Evolutionary conservation across 140 eudicot species (phyloP).

Genomic region (Erigeron philadelphicus): DNA sequence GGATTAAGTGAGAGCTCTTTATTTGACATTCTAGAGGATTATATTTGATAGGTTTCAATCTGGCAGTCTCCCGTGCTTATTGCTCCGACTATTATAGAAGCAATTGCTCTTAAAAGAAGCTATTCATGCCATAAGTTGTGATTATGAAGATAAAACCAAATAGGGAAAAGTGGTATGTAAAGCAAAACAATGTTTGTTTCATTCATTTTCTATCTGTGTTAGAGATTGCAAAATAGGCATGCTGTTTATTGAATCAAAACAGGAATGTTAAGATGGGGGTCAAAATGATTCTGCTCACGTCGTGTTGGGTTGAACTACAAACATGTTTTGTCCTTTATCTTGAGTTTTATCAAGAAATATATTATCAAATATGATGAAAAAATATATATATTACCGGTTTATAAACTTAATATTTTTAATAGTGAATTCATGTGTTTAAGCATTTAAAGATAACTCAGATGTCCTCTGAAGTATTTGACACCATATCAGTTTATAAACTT

Average conservation of each 20-base stretch:
- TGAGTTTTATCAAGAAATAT: neutral
- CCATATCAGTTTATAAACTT: neutral
- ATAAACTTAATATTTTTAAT: neutral
- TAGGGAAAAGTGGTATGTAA: constrained; percentile 74
- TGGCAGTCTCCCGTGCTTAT: constrained; percentile 71
- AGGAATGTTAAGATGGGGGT: neutral
- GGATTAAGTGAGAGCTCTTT: too few species aligned
- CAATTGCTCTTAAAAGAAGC: constrained; percentile 51
- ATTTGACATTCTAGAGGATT: too few species aligned
- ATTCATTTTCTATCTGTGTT: neutral
- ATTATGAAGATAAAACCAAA: constrained; percentile 70
- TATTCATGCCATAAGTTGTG: constrained; percentile 71
- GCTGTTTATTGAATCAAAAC: neutral
- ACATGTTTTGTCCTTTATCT: neutral
- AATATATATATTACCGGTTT: neutral
- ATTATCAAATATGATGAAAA: neutral
- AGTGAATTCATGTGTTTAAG: neutral
- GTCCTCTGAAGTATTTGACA: neutral
- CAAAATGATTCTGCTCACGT: neutral
- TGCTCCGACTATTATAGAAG: constrained; percentile 50
- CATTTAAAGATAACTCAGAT: neutral
- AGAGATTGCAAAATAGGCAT: neutral
- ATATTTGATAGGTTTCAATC: neutral
- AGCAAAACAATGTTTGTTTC: neutral
- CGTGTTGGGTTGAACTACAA: neutral